These are phyloP conservation scores for Linnemannia elongata DNA, from an alignment of 192 early-diverging fungal species.

Conservation along the genomic window DNA sequence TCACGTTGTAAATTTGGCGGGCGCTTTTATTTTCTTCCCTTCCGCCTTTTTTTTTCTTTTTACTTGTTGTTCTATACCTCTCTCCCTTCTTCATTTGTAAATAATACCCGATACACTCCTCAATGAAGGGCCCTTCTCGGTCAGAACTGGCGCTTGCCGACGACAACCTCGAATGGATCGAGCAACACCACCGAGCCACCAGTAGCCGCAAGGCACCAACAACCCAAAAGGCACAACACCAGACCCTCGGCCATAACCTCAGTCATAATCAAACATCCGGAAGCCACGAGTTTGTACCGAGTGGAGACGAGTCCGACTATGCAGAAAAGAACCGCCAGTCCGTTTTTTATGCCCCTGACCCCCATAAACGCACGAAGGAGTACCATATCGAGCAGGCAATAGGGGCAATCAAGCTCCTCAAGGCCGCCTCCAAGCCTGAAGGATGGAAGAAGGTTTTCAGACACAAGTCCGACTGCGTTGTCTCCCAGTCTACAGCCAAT, in stretches of 20 bases:
- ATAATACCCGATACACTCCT: constrained; percentile 1
- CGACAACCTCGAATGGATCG: constrained; percentile 40
- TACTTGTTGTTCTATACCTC: background rate
- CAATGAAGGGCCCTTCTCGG: constrained; percentile 27
- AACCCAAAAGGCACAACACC: background rate
- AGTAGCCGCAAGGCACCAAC: background rate
- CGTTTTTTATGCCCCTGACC: constrained; percentile 35
- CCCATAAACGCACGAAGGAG: constrained; percentile 42
- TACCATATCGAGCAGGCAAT: constrained; percentile 67
- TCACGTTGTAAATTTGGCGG: background rate
- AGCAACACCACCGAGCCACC: constrained; percentile 43
- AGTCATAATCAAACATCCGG: background rate
- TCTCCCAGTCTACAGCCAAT: constrained; percentile 61
- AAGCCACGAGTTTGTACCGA: constrained; percentile 9
- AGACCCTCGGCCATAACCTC: constrained; percentile 2
- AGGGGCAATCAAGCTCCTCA: constrained; percentile 60
- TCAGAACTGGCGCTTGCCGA: constrained; percentile 23
- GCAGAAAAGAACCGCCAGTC: constrained; percentile 33
- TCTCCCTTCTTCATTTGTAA: background rate
- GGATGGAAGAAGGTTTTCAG: constrained; percentile 69
- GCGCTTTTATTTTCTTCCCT: constrained; percentile 10
- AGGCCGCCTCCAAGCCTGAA: constrained; percentile 52
- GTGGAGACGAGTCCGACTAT: constrained; percentile 49
- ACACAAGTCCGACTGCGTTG: constrained; percentile 65
- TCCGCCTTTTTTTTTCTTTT: background rate